phyloP scores from a whole-genome alignment of 257 asterid species.

The Gentiana straminea region DNA sequence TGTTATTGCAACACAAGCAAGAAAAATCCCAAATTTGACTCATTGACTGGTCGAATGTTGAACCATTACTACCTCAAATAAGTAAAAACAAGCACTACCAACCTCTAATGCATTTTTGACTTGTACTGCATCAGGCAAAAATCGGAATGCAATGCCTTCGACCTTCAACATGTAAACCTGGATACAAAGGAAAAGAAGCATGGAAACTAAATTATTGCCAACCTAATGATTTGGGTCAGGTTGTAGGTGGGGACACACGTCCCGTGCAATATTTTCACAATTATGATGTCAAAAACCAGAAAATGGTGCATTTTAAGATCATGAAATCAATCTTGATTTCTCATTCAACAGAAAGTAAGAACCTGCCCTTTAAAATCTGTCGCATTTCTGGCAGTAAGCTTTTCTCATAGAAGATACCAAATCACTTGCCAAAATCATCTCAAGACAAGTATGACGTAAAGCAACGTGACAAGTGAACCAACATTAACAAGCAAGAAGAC shows the following conservation, averaged over 20 bases:
- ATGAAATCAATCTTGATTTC: neutral
- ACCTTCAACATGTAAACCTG: conserved; percentile 97
- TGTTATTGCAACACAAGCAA: no score
- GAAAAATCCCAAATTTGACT: neutral
- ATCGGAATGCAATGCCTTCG: conserved; percentile 94
- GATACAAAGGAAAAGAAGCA: conserved; percentile 1
- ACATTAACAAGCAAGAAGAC: no score
- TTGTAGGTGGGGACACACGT: no score
- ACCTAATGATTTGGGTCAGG: neutral
- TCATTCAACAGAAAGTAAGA: neutral
- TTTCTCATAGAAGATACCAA: no score
- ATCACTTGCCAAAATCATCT: no score
- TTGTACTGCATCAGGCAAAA: conserved; percentile 92
- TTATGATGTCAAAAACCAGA: no score
- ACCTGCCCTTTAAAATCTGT: neutral
- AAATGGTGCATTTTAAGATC: neutral
- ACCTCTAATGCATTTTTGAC: conserved; percentile 90
- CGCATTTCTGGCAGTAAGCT: no score
- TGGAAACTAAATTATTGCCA: neutral
- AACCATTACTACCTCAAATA: neutral
- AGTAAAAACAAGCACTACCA: conserved; percentile 9
- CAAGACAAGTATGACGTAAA: no score
- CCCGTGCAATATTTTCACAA: no score
- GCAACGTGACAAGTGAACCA: no score
- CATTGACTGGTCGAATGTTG: neutral